Evolutionary conservation across 2,329 filamentous ascomycete genomes (phyloP).

Genomic region (Sodiomyces alkalinus): DNA sequence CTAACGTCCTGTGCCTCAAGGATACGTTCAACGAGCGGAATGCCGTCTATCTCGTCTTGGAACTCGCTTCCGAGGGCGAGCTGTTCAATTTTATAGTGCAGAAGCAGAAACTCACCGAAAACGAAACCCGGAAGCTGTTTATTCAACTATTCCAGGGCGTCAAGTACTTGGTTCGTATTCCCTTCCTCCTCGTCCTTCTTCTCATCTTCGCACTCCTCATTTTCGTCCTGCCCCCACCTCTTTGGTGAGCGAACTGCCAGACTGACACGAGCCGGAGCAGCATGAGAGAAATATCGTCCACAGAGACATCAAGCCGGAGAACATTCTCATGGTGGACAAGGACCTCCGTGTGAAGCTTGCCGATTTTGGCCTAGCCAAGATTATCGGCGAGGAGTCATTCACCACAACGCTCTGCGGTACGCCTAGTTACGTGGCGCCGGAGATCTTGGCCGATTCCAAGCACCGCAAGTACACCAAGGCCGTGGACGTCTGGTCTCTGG

Average conservation of each 20-base stretch:
- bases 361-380: conserved; percentile 94
- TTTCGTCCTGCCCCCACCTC: not conserved
- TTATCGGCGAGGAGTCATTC: conserved; percentile 96
- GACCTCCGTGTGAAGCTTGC: conserved; percentile 79
- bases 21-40: conserved; percentile 88
- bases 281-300: conserved; percentile 96
- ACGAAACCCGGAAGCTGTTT: conserved; percentile 75
- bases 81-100: conserved; percentile 90
- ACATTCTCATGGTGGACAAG: conserved; percentile 79
- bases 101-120: conserved; percentile 76
- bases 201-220: not conserved
- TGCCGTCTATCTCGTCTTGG: conserved; percentile 80
- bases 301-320: conserved; percentile 94
- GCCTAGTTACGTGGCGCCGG: conserved; percentile 92
- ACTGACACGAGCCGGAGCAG: conserved; percentile 36
- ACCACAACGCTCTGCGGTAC: conserved; percentile 93
- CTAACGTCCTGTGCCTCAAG: conserved; percentile 82
- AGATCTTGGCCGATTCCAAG: conserved; percentile 72
- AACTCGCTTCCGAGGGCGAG: conserved; percentile 84
- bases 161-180: conserved; percentile 69
- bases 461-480: conserved; percentile 85
- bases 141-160: conserved; percentile 82
- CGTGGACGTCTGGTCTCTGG: conserved; percentile 91
- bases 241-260: not conserved
- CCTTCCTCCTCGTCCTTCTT: not conserved